Percentiles rank a stretch among this genome's conserved stretches.
phyloP scores from a whole-genome alignment of 305 asterid genomes.

The Fraxinus nigra region DNA sequence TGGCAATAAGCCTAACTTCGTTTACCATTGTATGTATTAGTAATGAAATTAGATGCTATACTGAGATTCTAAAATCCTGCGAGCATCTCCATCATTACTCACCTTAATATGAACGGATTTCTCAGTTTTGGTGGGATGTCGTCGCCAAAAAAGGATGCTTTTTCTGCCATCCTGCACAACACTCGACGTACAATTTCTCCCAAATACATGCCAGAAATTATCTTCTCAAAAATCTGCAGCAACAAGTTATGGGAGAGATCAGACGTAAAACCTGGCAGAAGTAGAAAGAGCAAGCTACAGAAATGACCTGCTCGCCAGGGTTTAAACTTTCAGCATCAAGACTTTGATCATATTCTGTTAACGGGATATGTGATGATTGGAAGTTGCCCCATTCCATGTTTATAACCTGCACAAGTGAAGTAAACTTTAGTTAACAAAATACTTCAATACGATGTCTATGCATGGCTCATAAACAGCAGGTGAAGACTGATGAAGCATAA shows the following conservation, averaged over 20 bases:
- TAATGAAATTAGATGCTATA: not conserved
- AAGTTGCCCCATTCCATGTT: slow-evolving; percentile 98
- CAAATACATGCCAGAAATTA: slow-evolving; percentile 83
- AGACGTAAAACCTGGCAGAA: not conserved
- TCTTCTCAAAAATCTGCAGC: slow-evolving; percentile 77
- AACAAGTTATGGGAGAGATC: slow-evolving; percentile 20
- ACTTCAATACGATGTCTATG: not conserved
- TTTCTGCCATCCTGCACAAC: slow-evolving; percentile 71
- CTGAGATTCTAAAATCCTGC: not conserved
- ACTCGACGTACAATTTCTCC: slow-evolving; percentile 90
- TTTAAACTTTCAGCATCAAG: slow-evolving; percentile 80
- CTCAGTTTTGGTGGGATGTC: slow-evolving; percentile 59
- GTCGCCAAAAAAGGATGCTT: slow-evolving; percentile 75
- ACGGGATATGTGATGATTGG: slow-evolving; percentile 78
- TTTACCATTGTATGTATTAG: not conserved
- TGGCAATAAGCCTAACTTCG: not conserved
- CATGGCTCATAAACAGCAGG: not conserved
- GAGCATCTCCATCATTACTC: not conserved
- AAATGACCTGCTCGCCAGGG: slow-evolving; percentile 86
- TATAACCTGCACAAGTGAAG: slow-evolving; percentile 57
- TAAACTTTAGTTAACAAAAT: slow-evolving; percentile 13
- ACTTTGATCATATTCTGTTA: slow-evolving; percentile 68
- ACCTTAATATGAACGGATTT: slow-evolving; percentile 75
- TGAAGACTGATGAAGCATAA: slow-evolving; percentile 8
- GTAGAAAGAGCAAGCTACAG: not conserved